Conservation (phyloP, 1,284 basidiomycete species). For the Austroboletus niveus region DNA sequence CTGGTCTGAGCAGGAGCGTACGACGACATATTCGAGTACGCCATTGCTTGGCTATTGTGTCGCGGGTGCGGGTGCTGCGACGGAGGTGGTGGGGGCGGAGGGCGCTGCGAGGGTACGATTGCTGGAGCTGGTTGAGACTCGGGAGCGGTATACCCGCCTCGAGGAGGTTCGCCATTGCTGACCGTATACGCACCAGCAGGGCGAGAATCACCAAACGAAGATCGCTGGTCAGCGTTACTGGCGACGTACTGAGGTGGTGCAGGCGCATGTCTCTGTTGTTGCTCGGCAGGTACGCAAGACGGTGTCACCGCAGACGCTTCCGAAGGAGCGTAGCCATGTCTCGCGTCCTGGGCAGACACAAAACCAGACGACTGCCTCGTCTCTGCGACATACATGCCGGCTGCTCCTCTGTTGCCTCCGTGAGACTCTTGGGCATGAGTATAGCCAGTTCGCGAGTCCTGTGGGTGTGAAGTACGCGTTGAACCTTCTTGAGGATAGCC, state of each 20-base stretch:
- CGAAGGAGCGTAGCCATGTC: conserved; percentile 20
- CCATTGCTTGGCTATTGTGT: conserved; percentile 19
- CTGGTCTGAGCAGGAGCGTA: conserved; percentile 17
- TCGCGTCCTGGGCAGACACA: conserved; percentile 20
- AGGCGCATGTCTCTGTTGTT: conserved; percentile 16
- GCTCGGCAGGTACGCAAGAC: conserved; percentile 22
- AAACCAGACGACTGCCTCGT: conserved; percentile 24
- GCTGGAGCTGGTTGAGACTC: conserved; percentile 17
- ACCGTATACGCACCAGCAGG: conserved; percentile 17
- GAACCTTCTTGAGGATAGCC: conserved; percentile 18
- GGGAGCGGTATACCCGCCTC: conserved; percentile 16
- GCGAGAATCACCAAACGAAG: conserved; percentile 29
- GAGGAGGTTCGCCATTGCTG: conserved; percentile 13
- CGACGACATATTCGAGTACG: conserved; percentile 17
- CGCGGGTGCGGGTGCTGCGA: conserved; percentile 25
- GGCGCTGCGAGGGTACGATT: conserved; percentile 21
- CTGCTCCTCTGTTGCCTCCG: conserved; percentile 2
- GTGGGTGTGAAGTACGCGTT: conserved; percentile 16
- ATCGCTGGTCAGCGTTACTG: conserved; percentile 16
- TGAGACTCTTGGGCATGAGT: conserved; percentile 23
- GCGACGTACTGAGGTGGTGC: conserved; percentile 20
- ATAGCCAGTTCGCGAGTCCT: conserved; percentile 24
- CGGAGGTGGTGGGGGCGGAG: conserved; percentile 5
- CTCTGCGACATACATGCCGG: conserved; percentile 16
- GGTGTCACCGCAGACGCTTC: conserved; percentile 16